These are phyloP conservation scores for Metarhizium album DNA, from an alignment of 2,329 filamentous ascomycete genomes.

Conservation along the genomic window DNA sequence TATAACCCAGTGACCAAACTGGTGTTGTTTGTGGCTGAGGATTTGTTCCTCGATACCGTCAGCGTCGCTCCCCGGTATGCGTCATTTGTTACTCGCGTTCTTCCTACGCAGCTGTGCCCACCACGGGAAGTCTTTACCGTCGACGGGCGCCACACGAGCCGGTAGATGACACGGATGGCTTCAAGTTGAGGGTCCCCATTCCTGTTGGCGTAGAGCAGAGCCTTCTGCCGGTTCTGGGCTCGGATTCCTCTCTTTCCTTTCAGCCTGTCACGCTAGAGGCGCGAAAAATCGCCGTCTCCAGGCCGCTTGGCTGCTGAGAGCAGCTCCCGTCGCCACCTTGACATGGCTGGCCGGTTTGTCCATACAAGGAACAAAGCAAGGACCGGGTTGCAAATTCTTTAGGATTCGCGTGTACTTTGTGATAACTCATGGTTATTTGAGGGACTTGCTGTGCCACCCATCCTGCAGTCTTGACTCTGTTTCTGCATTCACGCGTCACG, in stretches of 20 bases:
- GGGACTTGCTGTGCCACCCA: background rate
- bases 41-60: background rate
- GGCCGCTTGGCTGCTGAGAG: background rate
- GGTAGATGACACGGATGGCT: background rate
- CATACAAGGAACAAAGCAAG: background rate
- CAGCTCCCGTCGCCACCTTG: background rate
- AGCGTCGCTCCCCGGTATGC: background rate
- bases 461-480: background rate
- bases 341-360: constrained; percentile 5
- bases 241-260: background rate
- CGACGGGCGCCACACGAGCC: background rate
- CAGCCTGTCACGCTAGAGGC: too few species aligned
- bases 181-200: too few species aligned
- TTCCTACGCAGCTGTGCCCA: background rate
- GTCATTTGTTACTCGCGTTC: background rate
- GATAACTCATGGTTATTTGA: constrained; percentile 1
- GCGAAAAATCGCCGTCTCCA: background rate
- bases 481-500: background rate
- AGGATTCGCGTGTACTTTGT: background rate
- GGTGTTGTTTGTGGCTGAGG: background rate
- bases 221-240: background rate
- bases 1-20: background rate
- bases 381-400: background rate
- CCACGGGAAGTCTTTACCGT: background rate
- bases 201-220: background rate